Base-by-base conservation (phyloP, 2,329 filamentous ascomycete species). In the Aspergillus novoparasiticus region DNA sequence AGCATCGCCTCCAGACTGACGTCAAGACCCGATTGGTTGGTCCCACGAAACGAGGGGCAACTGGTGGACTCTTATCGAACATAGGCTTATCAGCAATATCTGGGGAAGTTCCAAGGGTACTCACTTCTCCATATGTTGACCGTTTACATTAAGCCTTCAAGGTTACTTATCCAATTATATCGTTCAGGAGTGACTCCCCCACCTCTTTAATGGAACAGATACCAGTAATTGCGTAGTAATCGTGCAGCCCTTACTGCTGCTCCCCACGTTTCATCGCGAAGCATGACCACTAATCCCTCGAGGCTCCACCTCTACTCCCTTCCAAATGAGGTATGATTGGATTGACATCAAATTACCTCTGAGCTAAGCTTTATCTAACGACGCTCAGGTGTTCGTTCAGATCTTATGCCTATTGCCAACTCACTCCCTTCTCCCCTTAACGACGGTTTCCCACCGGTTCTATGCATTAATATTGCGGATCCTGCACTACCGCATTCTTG, bases 381-480 rank as follows among this genome's bases (percentile, higher is more conserved):
- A 26, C 19, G 14, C 51, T 23, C 58, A 87, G 85, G 78, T 88
- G 62, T 78, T 87, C 43, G 79, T 84, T 58, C 78, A 82, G 36
- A 79, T 85, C 54, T 75, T 89, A 23, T 78, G 80, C 4, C 71
- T 73, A 10, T 81, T 89, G 58, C 71, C 80, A 6, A 85, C 85
- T 6, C 76, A 76, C 59, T 73, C 80, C n/a, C 81, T 89, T 56
- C 81, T 92, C 32, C 81, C 82, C 16, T 72, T 90, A 60, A 83
- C 87, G 48, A 72, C 82, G 53, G 82, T 89, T 60, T 90, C 85
- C 59, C 87, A 83, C 34, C 88, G 86, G 45, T 86, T 93, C 70
- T 84, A 90, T 74, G 85, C 82, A 46, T 73, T 91, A 46, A 83
- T 90, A 61, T 78, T 88, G 5, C 85, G 86, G 30, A 84, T 92